A percentile compares a stretch with the other conserved stretches of the same genome.
phyloP scores from a whole-genome alignment of 1,139 yeast species.

The Protomyces gravidus region DNA sequence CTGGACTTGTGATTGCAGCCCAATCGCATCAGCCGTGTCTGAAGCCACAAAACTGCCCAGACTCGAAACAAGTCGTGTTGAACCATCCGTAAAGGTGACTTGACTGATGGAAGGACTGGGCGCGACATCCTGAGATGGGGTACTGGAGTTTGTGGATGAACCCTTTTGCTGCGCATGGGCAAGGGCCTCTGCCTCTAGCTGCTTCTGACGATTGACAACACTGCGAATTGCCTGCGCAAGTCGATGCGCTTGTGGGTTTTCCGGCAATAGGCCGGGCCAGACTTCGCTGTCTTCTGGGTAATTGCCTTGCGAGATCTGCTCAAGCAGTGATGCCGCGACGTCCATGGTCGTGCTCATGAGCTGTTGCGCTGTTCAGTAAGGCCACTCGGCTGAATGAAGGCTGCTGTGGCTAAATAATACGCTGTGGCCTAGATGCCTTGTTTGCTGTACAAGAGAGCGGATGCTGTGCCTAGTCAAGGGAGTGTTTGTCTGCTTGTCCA shows the following conservation, averaged over 20 bases:
- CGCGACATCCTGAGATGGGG: not conserved
- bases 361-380: too few relatives aligned
- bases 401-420: too few relatives aligned
- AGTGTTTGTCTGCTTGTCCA: too few relatives aligned
- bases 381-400: too few relatives aligned
- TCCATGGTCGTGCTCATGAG: not conserved
- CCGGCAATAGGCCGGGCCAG: not conserved
- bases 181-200: not conserved
- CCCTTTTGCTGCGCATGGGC: not conserved
- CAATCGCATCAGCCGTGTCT: conserved; percentile 5
- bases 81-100: conserved; percentile 6
- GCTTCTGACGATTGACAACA: not conserved
- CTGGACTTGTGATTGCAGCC: not conserved
- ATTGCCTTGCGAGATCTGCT: not conserved
- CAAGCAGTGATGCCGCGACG: not conserved
- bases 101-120: not conserved
- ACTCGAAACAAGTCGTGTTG: not conserved
- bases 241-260: not conserved
- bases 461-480: too few relatives aligned
- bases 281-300: not conserved
- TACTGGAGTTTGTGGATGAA: not conserved
- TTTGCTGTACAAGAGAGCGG: too few relatives aligned
- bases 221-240: not conserved
- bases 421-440: too few relatives aligned
- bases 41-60: not conserved